Percentiles rank a stretch among this genome's conserved stretches.
Conservation (phyloP, 139 green algal genomes). For the Microglena sp. region DNA sequence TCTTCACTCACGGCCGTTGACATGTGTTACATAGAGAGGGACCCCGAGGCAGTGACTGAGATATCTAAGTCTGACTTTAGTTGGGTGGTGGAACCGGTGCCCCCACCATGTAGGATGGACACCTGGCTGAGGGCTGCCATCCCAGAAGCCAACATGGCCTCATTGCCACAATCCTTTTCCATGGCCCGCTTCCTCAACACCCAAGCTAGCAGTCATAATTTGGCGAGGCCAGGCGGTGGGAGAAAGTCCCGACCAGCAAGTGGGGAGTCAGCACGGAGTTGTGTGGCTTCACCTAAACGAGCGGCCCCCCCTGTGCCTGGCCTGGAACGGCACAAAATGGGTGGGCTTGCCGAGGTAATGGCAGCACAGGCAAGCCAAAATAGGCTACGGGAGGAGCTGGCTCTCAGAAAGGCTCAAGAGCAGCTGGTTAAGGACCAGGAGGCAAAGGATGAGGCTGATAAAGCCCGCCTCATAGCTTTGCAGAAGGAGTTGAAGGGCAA, state of each 20-base stretch:
- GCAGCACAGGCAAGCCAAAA: neutral
- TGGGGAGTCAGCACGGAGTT: neutral
- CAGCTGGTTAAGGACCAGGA: neutral
- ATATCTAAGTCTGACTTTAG: neutral
- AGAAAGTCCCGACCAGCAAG: neutral
- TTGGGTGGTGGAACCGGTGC: neutral
- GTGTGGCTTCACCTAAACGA: neutral
- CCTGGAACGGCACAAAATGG: neutral
- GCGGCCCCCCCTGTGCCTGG: too few species aligned
- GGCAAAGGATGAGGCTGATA: slow-evolving; percentile 7
- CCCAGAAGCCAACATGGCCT: slow-evolving; percentile 2
- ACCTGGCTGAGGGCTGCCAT: slow-evolving; percentile 7
- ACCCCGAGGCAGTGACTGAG: neutral
- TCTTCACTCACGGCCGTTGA: too few species aligned
- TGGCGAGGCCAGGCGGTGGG: neutral
- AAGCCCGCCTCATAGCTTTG: neutral
- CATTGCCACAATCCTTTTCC: neutral
- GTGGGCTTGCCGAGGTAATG: neutral
- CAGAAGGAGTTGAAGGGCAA: neutral
- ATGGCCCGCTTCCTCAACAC: neutral
- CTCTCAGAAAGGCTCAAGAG: neutral
- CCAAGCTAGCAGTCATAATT: neutral
- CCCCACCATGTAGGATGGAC: slow-evolving; percentile 4
- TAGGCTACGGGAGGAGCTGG: neutral
- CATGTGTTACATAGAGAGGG: slow-evolving; percentile 5